Percentiles rank a stretch among this genome's conserved stretches.
Conservation (phyloP, 2,329 filamentous ascomycete species). For the Xenosphaeropsis pyriputrescens region DNA sequence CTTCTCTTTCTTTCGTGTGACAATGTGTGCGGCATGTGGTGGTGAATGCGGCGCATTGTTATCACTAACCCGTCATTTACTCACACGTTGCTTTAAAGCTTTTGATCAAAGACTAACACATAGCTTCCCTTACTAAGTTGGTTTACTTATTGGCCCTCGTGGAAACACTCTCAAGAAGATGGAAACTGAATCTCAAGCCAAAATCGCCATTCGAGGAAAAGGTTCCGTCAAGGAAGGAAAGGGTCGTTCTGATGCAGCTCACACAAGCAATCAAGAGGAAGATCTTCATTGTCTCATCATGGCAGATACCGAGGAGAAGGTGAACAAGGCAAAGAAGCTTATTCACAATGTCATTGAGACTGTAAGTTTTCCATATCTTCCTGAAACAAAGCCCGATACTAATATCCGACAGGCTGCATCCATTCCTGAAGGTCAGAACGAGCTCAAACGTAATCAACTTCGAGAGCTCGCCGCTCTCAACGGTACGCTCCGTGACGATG, state of each 20-base stretch:
- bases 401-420: slow-evolving; percentile 62
- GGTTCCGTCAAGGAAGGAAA: slow-evolving; percentile 99
- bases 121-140: slow-evolving; percentile 83
- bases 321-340: slow-evolving; percentile 96
- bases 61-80: slow-evolving; percentile 21
- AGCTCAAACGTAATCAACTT: slow-evolving; percentile 96
- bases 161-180: slow-evolving; percentile 99
- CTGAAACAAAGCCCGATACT: too few relatives aligned
- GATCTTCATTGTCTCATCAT: slow-evolving; percentile 98
- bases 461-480: slow-evolving; percentile 95
- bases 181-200: slow-evolving; percentile 92
- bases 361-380: slow-evolving; percentile 38
- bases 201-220: slow-evolving; percentile 98
- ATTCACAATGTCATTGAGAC: slow-evolving; percentile 99
- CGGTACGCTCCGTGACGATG: slow-evolving; percentile 96
- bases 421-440: slow-evolving; percentile 96
- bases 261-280: slow-evolving; percentile 99
- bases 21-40: slow-evolving; percentile 15
- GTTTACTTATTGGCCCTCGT: slow-evolving; percentile 99
- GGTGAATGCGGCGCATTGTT: slow-evolving; percentile 15
- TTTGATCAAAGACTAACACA: slow-evolving; percentile 62
- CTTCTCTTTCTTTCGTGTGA: slow-evolving; percentile 25
- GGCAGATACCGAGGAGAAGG: slow-evolving; percentile 98
- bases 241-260: slow-evolving; percentile 93
- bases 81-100: slow-evolving; percentile 14